Evolutionary conservation across 2,329 filamentous ascomycete species (phyloP), one percentile per base, ranked within the genome.

Genomic region (Diaporthe vexans): DNA sequence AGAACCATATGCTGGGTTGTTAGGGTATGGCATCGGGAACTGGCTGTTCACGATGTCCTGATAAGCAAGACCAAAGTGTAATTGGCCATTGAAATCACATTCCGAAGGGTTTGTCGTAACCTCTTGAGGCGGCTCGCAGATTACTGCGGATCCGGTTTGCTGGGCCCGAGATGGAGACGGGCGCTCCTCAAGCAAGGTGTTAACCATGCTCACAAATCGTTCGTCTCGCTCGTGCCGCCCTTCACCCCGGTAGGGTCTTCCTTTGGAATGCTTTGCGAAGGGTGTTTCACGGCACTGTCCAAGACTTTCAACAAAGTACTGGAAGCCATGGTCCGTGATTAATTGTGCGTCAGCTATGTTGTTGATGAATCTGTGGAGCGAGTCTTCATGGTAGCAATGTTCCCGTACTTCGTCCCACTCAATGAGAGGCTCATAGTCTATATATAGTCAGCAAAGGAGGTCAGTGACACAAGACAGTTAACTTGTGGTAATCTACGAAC

Each of bases 321-420:
- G 46, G 26, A 33, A 63, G 1, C 46, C 69, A 17, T 61, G 33
- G 0, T 29, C 57, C 2, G 24, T 8, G 4, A 33, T 15, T 0
- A 7, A 4, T 13, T 6, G 7, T 4, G 11, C 8, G 5, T 1
- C 21, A 5, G 7, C 15, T 4, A 43, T 4, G 4, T n/a, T 24
- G 1, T 17, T 10, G n/a, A 72, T 1, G 52, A 72, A 72, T 6
- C n/a, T 4, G 9, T 6, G 5, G 1, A 72, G 13, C 15, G 33
- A 1, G 0, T 9, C 17, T 9, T 33, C 21, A 2, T 46, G n/a
- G 57, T 54, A 63, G 5, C 19, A 63, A 3, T 56, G 19, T 2
- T 72, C 17, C 10, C 52, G 17, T 24, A 72, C 57, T 43, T 72
- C 70, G 10, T 72, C 70, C 10, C 54, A 35, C 33, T 72, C 70